A percentile compares a stretch with the other conserved stretches of the same genome.
These are phyloP conservation scores for Vinca minor DNA, from an alignment of 257 asterid species.

Conservation along the genomic window DNA sequence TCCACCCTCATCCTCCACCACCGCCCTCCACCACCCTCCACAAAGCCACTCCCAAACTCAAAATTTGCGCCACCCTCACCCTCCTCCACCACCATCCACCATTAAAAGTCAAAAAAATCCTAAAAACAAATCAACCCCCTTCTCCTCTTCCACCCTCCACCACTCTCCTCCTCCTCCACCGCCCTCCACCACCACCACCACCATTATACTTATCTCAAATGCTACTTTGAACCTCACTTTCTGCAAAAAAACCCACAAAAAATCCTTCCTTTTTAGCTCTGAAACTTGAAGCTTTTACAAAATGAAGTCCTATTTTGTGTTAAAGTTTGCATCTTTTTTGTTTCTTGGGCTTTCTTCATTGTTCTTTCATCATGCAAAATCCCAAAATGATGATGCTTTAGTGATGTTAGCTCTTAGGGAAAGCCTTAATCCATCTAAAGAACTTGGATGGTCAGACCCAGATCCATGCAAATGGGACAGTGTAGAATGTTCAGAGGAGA, in stretches of 20 bases:
- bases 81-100: too few relatives aligned
- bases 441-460: conserved; percentile 61
- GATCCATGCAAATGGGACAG: conserved; percentile 78
- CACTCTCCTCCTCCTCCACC: too few relatives aligned
- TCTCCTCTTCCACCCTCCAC: too few relatives aligned
- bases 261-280: conserved; percentile 5
- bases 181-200: too few relatives aligned
- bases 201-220: too few relatives aligned
- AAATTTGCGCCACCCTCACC: too few relatives aligned
- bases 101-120: too few relatives aligned
- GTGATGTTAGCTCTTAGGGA: conserved; percentile 68
- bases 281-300: conserved; percentile 7
- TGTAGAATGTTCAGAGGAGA: conserved; percentile 42
- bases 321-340: conserved; percentile 35
- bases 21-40: too few relatives aligned
- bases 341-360: conserved; percentile 34
- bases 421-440: conserved; percentile 47
- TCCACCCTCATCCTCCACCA: too few relatives aligned
- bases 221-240: conserved; percentile 17
- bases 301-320: conserved; percentile 34
- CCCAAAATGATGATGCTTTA: conserved; percentile 43
- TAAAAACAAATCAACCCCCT: too few relatives aligned
- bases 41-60: too few relatives aligned
- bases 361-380: conserved; percentile 22
- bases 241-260: too few relatives aligned